Percentiles rank a stretch among this genome's conserved stretches.
Conservation (phyloP, 805 yeast genomes). For the Lipomyces yamadae region DNA sequence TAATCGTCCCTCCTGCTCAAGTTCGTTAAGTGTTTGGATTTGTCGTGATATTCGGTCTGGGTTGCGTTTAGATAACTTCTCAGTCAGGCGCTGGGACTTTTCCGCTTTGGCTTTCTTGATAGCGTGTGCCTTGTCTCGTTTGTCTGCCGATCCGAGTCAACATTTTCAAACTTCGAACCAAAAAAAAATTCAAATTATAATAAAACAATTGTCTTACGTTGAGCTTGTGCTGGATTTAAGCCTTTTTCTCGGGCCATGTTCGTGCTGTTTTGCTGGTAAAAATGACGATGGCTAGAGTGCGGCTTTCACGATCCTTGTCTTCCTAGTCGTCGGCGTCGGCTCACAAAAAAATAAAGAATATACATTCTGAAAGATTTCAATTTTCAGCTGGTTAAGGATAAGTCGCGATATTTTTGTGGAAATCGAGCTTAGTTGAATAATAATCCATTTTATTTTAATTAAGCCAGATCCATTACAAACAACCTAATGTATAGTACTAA, state of each 20-base stretch:
- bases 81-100: constrained; percentile 30
- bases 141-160: constrained; percentile 16
- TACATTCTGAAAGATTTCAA: no score
- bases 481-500: not conserved
- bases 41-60: constrained; percentile 34
- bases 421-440: not conserved
- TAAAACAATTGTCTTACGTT: constrained; percentile 26
- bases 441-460: not conserved
- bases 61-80: constrained; percentile 32
- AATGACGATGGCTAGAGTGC: no score
- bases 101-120: constrained; percentile 37
- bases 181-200: not conserved
- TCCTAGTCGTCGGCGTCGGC: no score
- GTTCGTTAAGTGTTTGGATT: constrained; percentile 25
- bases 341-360: no score
- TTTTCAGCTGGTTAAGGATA: no score
- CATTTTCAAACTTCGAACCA: constrained; percentile 1
- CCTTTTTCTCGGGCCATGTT: constrained; percentile 30
- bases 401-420: not conserved
- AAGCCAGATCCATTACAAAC: not conserved
- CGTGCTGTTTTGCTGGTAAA: not conserved
- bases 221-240: constrained; percentile 38
- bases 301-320: no score
- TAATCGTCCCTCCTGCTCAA: constrained; percentile 25
- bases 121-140: constrained; percentile 36